Conservation (phyloP, 164 flowering plant genomes). For the Santalum album region DNA sequence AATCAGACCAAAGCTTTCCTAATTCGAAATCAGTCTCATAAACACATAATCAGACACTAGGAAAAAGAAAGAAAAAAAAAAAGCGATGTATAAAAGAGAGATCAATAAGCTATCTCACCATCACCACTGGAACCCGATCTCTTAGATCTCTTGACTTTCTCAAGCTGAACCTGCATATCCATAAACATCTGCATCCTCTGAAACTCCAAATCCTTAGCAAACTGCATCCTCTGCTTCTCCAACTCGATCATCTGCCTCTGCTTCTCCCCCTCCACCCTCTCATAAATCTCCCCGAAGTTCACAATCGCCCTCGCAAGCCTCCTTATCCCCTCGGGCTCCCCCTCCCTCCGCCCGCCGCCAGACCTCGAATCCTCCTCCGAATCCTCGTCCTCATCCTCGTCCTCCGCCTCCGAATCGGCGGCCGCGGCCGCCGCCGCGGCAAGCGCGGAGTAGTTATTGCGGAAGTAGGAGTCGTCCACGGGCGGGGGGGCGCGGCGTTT, state of each 20-base stretch:
- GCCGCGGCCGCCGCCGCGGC: constrained; percentile 52
- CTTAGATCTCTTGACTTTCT: constrained; percentile 61
- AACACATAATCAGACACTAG: too few species aligned
- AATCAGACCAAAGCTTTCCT: too few species aligned
- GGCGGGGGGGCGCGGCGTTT: constrained; percentile 14
- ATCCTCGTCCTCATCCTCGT: constrained; percentile 18
- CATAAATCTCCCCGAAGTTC: constrained; percentile 65
- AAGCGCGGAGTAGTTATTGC: constrained; percentile 49
- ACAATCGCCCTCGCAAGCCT: constrained; percentile 59
- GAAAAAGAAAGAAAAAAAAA: too few species aligned
- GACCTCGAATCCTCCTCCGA: constrained; percentile 26
- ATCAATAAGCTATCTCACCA: constrained; percentile 23
- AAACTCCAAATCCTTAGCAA: constrained; percentile 63
- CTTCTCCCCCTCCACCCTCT: constrained; percentile 70
- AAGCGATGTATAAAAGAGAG: neutral
- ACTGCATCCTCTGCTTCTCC: constrained; percentile 85
- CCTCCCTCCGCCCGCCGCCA: constrained; percentile 18
- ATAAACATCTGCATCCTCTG: constrained; percentile 78
- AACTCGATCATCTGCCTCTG: constrained; percentile 67
- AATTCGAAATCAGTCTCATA: too few species aligned
- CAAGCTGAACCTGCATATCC: constrained; percentile 79
- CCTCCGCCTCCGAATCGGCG: constrained; percentile 18
- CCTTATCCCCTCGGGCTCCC: constrained; percentile 33
- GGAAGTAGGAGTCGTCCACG: constrained; percentile 29
- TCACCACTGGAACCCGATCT: constrained; percentile 27